These are phyloP conservation scores for Kalmusia sp. DNA, from an alignment of 2,329 filamentous ascomycete genomes.

Conservation along the genomic window DNA sequence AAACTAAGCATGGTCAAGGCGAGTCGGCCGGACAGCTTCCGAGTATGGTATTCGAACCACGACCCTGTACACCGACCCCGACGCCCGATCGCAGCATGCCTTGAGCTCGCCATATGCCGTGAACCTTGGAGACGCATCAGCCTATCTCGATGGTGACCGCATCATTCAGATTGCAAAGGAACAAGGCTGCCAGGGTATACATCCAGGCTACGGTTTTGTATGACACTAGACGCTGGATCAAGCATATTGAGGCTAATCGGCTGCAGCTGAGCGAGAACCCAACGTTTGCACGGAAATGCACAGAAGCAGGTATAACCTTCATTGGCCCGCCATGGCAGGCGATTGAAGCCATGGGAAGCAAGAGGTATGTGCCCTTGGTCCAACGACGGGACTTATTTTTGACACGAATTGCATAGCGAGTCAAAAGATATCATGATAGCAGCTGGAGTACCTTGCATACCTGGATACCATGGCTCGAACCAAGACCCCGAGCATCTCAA, in stretches of 20 bases:
- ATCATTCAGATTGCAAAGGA: slow-evolving; percentile 89
- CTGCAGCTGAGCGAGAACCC: slow-evolving; percentile 82
- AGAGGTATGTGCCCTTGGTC: slow-evolving; percentile 62
- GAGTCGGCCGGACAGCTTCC: slow-evolving; percentile 86
- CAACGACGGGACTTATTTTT: not conserved
- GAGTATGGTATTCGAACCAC: slow-evolving; percentile 91
- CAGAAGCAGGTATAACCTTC: slow-evolving; percentile 89
- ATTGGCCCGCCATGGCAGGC: slow-evolving; percentile 87
- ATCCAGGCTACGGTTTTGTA: slow-evolving; percentile 92
- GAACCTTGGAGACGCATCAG: slow-evolving; percentile 81
- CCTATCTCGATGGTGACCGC: slow-evolving; percentile 90
- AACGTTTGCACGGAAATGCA: slow-evolving; percentile 84
- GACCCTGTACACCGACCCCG: slow-evolving; percentile 93
- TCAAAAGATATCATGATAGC: slow-evolving; percentile 97
- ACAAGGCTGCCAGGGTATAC: slow-evolving; percentile 86
- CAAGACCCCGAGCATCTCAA: slow-evolving; percentile 72
- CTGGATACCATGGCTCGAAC: slow-evolving; percentile 89
- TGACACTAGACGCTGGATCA: slow-evolving; percentile 17
- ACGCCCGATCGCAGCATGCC: slow-evolving; percentile 86
- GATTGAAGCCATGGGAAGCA: slow-evolving; percentile 86
- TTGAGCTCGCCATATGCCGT: slow-evolving; percentile 82
- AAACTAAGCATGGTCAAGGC: slow-evolving; percentile 49
- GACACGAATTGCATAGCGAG: slow-evolving; percentile 52
- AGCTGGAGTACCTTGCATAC: slow-evolving; percentile 95
- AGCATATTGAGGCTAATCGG: slow-evolving; percentile 17